Evolutionary conservation across 345 rosid genomes (phyloP).

Genomic region (Mercurialis annua): DNA sequence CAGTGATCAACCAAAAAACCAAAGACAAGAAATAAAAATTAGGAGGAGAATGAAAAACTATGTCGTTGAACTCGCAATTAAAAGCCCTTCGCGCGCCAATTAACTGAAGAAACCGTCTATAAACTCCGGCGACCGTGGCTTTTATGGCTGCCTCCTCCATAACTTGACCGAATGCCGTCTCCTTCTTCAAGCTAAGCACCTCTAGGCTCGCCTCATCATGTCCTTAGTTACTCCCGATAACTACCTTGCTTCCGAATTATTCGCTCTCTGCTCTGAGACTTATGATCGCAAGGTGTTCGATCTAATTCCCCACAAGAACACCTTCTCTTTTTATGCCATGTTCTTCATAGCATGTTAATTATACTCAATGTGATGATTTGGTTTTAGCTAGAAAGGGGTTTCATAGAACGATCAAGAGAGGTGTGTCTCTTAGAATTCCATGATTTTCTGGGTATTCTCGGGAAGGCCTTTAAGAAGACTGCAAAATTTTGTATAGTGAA

Average conservation of each 20-base stretch:
- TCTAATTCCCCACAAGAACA: constrained; percentile 44
- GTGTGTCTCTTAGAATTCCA: constrained; percentile 82
- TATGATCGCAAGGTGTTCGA: constrained; percentile 68
- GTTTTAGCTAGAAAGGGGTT: constrained; percentile 55
- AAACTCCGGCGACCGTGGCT: constrained; percentile 62
- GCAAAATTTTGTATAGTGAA: constrained; percentile 55
- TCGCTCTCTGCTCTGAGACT: constrained; percentile 46
- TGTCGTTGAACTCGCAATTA: too few relatives aligned
- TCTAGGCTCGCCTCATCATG: constrained; percentile 63
- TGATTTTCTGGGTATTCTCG: constrained; percentile 84
- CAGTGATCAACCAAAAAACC: too few relatives aligned
- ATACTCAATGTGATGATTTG: constrained; percentile 46
- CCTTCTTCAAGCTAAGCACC: constrained; percentile 67
- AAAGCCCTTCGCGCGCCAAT: too few relatives aligned
- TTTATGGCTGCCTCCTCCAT: constrained; percentile 62
- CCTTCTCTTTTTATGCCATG: constrained; percentile 72
- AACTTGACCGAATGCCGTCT: constrained; percentile 46
- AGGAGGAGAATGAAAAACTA: too few relatives aligned
- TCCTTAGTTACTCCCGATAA: constrained; percentile 51
- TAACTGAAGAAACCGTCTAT: too few relatives aligned
- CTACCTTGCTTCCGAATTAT: constrained; percentile 71
- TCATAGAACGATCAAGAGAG: constrained; percentile 56
- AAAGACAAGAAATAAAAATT: too few relatives aligned
- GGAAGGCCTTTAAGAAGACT: constrained; percentile 55
- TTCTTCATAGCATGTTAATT: constrained; percentile 58